Percentiles rank a stretch among this genome's conserved stretches.
Conservation (phyloP, 78 protist genomes). For the Dictyostelium citrinum region DNA sequence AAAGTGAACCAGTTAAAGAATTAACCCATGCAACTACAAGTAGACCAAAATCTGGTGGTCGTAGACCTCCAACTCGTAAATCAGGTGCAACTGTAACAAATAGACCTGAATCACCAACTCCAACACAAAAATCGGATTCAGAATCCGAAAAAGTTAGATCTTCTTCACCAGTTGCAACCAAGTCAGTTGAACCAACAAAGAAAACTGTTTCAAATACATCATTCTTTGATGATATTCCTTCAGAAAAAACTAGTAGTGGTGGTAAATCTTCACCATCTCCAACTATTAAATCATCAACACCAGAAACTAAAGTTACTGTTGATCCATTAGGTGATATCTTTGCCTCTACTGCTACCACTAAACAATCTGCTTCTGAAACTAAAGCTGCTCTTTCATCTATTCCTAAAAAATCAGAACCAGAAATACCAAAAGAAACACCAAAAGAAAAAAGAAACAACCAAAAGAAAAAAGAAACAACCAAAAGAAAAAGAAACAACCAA, state of each 20-base stretch:
- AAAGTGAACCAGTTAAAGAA: neutral
- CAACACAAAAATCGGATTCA: neutral
- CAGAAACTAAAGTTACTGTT: neutral
- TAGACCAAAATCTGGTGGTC: conserved; percentile 68
- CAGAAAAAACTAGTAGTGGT: neutral
- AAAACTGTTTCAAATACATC: conserved; percentile 3
- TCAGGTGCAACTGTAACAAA: neutral
- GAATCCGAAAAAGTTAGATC: neutral
- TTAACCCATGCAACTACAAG: conserved; percentile 42
- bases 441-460: too few species aligned
- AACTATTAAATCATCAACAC: neutral
- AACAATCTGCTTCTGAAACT: neutral
- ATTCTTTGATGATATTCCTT: conserved; percentile 28
- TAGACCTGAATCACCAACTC: neutral
- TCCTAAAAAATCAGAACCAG: neutral
- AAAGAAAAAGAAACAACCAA: neutral
- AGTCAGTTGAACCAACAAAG: neutral
- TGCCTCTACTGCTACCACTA: neutral
- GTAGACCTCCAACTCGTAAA: conserved; percentile 74
- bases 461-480: neutral
- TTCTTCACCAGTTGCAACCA: neutral
- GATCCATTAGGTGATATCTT: neutral
- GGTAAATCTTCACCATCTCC: neutral
- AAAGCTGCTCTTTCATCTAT: neutral
- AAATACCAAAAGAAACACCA: neutral